A percentile compares a stretch with the other conserved stretches of the same genome.
Conservation (phyloP, 345 rosid genomes). For the Anacardium occidentale region DNA sequence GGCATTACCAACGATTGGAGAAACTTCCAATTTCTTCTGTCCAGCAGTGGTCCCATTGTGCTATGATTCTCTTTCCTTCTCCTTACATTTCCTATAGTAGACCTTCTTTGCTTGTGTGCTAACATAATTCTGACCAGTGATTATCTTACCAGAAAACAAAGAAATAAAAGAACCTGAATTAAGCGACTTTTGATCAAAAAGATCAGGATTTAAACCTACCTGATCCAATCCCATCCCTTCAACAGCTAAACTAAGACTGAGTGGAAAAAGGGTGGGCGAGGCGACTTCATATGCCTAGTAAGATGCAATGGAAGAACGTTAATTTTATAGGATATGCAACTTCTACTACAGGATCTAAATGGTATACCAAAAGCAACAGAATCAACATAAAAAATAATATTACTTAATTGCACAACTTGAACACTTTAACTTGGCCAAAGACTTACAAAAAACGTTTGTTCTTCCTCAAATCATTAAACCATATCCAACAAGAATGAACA, state of each 20-base stretch:
- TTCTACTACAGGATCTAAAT: background rate
- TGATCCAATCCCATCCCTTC: background rate
- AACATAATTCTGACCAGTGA: background rate
- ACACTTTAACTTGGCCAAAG: background rate
- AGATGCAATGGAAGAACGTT: background rate
- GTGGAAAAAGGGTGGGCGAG: no score
- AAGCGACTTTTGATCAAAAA: background rate
- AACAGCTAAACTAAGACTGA: background rate
- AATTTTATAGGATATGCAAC: background rate
- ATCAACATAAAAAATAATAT: background rate
- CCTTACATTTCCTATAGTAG: no score
- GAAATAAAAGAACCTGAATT: background rate
- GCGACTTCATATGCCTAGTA: background rate
- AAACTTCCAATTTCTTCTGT: no score
- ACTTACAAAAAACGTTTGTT: background rate
- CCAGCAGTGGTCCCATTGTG: no score
- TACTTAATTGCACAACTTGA: background rate
- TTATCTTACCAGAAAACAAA: background rate
- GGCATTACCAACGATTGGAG: no score
- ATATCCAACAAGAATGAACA: background rate
- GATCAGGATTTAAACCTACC: background rate
- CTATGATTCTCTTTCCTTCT: no score
- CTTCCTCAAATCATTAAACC: background rate
- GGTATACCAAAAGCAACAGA: no score
- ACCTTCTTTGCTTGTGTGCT: no score